Base-by-base conservation (phyloP, 169 alveolate species). In the Eimeria zaria region DNA sequence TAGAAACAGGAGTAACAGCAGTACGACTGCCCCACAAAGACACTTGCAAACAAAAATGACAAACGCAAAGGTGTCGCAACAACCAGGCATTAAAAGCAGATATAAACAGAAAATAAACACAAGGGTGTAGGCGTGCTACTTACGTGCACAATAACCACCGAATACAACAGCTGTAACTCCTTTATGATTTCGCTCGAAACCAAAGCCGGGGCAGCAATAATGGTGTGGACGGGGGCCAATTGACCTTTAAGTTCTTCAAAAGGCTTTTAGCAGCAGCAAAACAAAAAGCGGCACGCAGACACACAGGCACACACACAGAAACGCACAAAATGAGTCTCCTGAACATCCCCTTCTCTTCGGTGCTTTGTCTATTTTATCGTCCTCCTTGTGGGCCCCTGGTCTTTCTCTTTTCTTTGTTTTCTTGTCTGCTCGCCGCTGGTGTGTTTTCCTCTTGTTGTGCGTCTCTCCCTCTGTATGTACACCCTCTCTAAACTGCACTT, bases 171-270 rank as follows among this genome's bases (percentile, higher is more conserved):
- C 92, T 85, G 92, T 62, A 85, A 60, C 39, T 85, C 92, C 78
- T 85, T 85, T 16, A 85, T 85, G 30, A 85, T n/a, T 44, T 85
- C 92, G 81, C 92, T 85, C 22, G 92, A 85, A 55, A 36, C 80
- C 67, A 85, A 62, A 46, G 92, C 76, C 30, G 92, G 92, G 80
- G 92, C 92, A 36, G 78, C 92, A 22, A 85, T 58, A 62, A 85
- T 24, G n/a, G 92, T 85, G 64, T 85, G 92, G 24, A 58, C 78
- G 41, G 60, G 9, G 46, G 92, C 92, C 80, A 85, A 64, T 64
- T 48, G 44, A 22, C n/a, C 48, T 80, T 85, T 85, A 7, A 85
- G 78, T 33, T 85, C 92, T 85, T 85, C 62, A n/a, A 85, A 85
- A n/a, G 92, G 92, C 92, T 85, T 60, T 39, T 4, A 12, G 22